These are phyloP conservation scores for Rugonectria rugulosa DNA, from an alignment of 2,329 filamentous ascomycete genomes.

Conservation along the genomic window DNA sequence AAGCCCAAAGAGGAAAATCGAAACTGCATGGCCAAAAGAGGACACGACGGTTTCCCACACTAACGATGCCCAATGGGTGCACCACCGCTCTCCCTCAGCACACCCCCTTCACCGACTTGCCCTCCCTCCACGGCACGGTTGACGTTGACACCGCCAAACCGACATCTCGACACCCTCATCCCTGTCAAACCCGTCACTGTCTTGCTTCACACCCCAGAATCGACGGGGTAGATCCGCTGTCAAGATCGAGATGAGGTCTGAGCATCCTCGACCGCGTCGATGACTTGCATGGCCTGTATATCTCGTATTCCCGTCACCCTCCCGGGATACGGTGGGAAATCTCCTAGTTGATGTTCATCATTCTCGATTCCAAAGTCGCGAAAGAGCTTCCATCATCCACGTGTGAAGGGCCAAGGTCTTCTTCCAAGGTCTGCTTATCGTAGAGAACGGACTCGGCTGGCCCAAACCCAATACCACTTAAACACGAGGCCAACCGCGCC, in stretches of 20 bases:
- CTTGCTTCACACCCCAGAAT: slow-evolving; percentile 16
- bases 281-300: slow-evolving; percentile 6
- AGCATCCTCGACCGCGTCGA: slow-evolving; percentile 28
- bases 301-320: slow-evolving; percentile 6
- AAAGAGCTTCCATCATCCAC: too few species aligned
- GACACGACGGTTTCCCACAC: not conserved
- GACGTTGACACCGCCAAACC: not conserved
- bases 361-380: too few species aligned
- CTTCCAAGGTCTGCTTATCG: slow-evolving; percentile 29
- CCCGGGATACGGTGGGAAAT: not conserved
- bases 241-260: slow-evolving; percentile 25
- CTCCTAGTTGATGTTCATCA: too few species aligned
- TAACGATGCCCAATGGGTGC: not conserved
- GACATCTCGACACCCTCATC: slow-evolving; percentile 25
- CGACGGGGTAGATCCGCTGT: slow-evolving; percentile 39
- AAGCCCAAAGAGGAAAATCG: not conserved
- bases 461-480: slow-evolving; percentile 21
- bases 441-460: slow-evolving; percentile 18
- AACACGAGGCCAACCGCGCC: slow-evolving; percentile 25
- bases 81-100: not conserved
- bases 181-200: slow-evolving; percentile 30
- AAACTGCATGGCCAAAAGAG: not conserved
- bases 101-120: not conserved
- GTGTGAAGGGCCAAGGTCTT: slow-evolving; percentile 30
- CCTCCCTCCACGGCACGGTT: not conserved